Evolutionary conservation across 2,329 filamentous ascomycete genomes (phyloP), one percentile per base, ranked within the genome.

Genomic region (Neurospora sp.): DNA sequence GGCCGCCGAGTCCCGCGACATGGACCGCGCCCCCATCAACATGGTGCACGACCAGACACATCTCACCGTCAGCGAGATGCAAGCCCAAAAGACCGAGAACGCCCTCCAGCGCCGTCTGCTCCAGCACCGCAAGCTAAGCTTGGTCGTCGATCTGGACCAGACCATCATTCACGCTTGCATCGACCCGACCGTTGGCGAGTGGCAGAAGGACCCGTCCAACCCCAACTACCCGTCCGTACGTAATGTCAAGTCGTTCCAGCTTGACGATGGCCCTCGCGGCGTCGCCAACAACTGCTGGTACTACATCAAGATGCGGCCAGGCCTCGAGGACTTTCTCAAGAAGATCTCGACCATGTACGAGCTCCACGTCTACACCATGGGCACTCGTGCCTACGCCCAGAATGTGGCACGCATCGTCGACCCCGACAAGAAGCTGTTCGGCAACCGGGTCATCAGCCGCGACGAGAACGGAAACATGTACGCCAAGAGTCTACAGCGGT

Each of bases 321-420:
- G 94, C 2, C 82, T 98, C 67, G 84, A 88, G 72, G 87, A 91
- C 57, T 99, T 99, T 77, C 84, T 99, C 67, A 84, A 91, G 70
- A 87, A 88, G 68, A 86, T 97, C 66, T 88, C 93, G 0, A 86
- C 89, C 76, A 83, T 96, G 76, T 99, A 96, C 81, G 96, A 99
- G 82, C 84, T 98, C 77, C 96, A 99, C 79, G 95, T 99, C 73
- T 99, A 99, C 83, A 99, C 96, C 62, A 99, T 99, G 96, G 96
- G 95, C 70, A 99, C 96, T 28, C 88, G 96, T 73, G 92, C 95
- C n/a, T 99, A 99, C 78, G 96, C 96, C 10, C 86, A 94, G 75
- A 91, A 92, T 72, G 96, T 99, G 75, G 93, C 93, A 43, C 91
- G 91, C 74, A 95, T 99, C 72, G 92, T 99, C 72, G 96, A 99